Evolutionary conservation across 1,284 basidiomycete genomes (phyloP).

Genomic region (Exobasidium cylindrosporum): DNA sequence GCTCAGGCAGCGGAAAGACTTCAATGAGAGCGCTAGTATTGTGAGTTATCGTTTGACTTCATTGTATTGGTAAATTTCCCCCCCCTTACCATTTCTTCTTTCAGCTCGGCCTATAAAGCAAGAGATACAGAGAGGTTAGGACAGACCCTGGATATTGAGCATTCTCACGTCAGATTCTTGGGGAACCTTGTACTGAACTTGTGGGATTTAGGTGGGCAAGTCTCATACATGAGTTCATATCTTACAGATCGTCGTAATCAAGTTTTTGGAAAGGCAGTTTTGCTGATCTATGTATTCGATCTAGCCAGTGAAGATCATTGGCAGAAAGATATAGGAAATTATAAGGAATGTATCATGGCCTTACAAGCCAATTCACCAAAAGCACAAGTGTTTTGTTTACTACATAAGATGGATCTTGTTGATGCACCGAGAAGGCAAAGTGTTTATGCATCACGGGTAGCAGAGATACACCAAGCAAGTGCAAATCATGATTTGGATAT

Average conservation of each 20-base stretch:
- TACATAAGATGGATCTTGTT: slow-evolving; percentile 90
- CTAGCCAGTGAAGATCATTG: slow-evolving; percentile 60
- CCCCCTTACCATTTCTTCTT: slow-evolving; percentile 6
- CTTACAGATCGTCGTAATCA: slow-evolving; percentile 82
- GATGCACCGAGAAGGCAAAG: slow-evolving; percentile 63
- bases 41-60: slow-evolving; percentile 60
- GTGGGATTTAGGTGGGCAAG: slow-evolving; percentile 98
- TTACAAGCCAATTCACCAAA: slow-evolving; percentile 57
- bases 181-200: slow-evolving; percentile 89
- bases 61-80: slow-evolving; percentile 11
- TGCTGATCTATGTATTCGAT: slow-evolving; percentile 98
- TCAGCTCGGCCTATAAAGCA: slow-evolving; percentile 79
- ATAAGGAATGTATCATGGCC: slow-evolving; percentile 45
- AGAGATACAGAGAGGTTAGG: slow-evolving; percentile 85
- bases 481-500: slow-evolving; percentile 26
- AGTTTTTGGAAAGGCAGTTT: slow-evolving; percentile 91
- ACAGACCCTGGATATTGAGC: slow-evolving; percentile 95
- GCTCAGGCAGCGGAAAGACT: slow-evolving; percentile 66
- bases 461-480: slow-evolving; percentile 42
- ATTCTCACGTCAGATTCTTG: slow-evolving; percentile 93
- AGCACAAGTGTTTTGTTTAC: slow-evolving; percentile 80
- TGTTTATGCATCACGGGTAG: slow-evolving; percentile 63
- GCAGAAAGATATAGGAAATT: slow-evolving; percentile 56
- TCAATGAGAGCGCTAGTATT: slow-evolving; percentile 99
- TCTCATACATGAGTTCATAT: slow-evolving; percentile 95